Percentiles rank a stretch among this genome's conserved stretches.
Conservation (phyloP, 352 stramenopile species). For the Halophytophthora polymorphica region DNA sequence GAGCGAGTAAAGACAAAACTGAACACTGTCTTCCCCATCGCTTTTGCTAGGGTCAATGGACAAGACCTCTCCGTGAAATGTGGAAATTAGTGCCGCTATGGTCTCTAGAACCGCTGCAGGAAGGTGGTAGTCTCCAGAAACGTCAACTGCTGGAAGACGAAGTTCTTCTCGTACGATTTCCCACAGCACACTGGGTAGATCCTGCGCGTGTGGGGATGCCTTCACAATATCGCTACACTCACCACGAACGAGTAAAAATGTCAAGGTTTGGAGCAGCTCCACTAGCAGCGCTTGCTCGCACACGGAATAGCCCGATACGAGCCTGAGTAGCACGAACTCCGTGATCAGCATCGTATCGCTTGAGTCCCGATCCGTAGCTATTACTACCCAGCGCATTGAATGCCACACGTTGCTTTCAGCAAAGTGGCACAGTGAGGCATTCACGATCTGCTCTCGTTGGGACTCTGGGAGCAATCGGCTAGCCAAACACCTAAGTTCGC, state of each 20-base stretch:
- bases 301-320: conserved; percentile 17
- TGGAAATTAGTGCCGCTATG: conserved; percentile 10
- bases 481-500: conserved; percentile 19
- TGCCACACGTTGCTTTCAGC: conserved; percentile 14
- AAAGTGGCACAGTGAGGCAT: conserved; percentile 17
- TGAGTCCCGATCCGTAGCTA: conserved; percentile 5
- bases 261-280: conserved; percentile 20
- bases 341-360: conserved; percentile 18
- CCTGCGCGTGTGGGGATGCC: conserved; percentile 7
- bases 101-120: conserved; percentile 15
- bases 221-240: conserved; percentile 18
- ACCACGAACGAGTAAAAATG: conserved; percentile 18
- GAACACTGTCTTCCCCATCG: conserved; percentile 5
- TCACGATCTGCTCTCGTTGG: conserved; percentile 20
- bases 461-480: conserved; percentile 15
- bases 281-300: conserved; percentile 16
- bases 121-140: conserved; percentile 7
- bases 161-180: conserved; percentile 11
- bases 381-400: conserved; percentile 29
- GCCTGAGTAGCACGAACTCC: conserved; percentile 23
- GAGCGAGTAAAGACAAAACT: conserved; percentile 12
- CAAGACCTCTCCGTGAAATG: conserved; percentile 10
- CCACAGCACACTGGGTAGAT: conserved; percentile 20
- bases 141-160: conserved; percentile 4
- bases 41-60: conserved; percentile 9